Percentiles rank a stretch among this genome's conserved stretches.
phyloP scores from a whole-genome alignment of 768 basidiomycete species.

The Tricholoma sp. region DNA sequence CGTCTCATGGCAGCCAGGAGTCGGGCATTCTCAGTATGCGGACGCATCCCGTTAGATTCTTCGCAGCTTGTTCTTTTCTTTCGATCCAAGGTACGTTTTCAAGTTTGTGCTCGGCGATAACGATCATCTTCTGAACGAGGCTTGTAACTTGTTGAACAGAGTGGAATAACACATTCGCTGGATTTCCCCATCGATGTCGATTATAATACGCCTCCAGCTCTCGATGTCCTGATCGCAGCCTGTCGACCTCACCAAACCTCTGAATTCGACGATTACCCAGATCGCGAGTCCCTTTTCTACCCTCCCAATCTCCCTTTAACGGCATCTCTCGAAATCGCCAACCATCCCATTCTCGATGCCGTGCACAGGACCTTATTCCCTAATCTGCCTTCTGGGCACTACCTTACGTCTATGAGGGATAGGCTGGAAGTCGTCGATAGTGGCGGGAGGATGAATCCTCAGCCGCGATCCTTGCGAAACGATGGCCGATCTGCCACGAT shows the following conservation, averaged over 20 bases:
- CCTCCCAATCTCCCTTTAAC: constrained; percentile 70
- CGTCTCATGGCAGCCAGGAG: constrained; percentile 54
- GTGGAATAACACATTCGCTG: constrained; percentile 72
- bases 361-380: constrained; percentile 71
- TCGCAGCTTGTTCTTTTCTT: constrained; percentile 70
- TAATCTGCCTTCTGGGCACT: constrained; percentile 58
- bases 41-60: constrained; percentile 67
- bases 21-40: constrained; percentile 58
- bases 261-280: constrained; percentile 46
- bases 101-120: not conserved
- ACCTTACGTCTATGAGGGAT: constrained; percentile 64
- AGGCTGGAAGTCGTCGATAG: constrained; percentile 62
- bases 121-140: constrained; percentile 1
- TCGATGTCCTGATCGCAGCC: constrained; percentile 72
- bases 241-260: constrained; percentile 62
- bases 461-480: constrained; percentile 46
- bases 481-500: constrained; percentile 73
- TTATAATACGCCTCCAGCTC: constrained; percentile 67
- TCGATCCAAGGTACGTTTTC: constrained; percentile 59
- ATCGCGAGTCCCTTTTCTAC: constrained; percentile 66
- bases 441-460: constrained; percentile 54
- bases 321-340: constrained; percentile 72
- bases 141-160: constrained; percentile 33
- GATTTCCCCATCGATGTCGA: constrained; percentile 80
- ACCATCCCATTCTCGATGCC: constrained; percentile 78